Evolutionary conservation across 176 grass and related monocot genomes (phyloP).

Genomic region (Raddia guianensis): DNA sequence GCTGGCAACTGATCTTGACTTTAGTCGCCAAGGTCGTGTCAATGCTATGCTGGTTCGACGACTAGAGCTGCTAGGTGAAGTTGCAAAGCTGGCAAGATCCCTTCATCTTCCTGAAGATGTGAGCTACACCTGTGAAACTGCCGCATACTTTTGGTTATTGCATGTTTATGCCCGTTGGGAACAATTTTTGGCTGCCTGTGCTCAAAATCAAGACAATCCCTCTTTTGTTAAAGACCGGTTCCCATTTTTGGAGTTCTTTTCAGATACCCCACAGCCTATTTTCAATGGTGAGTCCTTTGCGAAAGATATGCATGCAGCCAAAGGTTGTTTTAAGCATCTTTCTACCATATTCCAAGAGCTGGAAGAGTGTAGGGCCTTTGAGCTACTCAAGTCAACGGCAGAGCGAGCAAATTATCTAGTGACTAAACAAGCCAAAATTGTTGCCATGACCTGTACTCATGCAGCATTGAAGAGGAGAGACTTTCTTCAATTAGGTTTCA

Average conservation of each 20-base stretch:
- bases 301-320: conserved; percentile 94
- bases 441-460: conserved; percentile 98
- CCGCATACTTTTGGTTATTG: conserved; percentile 95
- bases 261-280: conserved; percentile 63
- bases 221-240: conserved; percentile 78
- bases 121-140: conserved; percentile 92
- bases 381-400: conserved; percentile 90
- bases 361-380: conserved; percentile 98
- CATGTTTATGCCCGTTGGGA: conserved; percentile 98
- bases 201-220: conserved; percentile 71
- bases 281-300: conserved; percentile 89
- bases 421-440: conserved; percentile 99
- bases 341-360: conserved; percentile 95
- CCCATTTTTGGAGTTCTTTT: conserved; percentile 84
- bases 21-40: conserved; percentile 95
- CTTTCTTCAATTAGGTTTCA: conserved; percentile 95
- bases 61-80: conserved; percentile 84
- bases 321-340: conserved; percentile 93
- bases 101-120: conserved; percentile 87
- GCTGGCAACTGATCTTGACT: conserved; percentile 99
- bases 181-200: conserved; percentile 78
- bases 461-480: conserved; percentile 93
- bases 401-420: conserved; percentile 97
- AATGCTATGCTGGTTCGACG: conserved; percentile 95
- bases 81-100: conserved; percentile 81